Percentiles rank a stretch among this genome's conserved stretches.
Evolutionary conservation across 805 yeast genomes (phyloP).

Genomic region (Cyberlindnera americana): DNA sequence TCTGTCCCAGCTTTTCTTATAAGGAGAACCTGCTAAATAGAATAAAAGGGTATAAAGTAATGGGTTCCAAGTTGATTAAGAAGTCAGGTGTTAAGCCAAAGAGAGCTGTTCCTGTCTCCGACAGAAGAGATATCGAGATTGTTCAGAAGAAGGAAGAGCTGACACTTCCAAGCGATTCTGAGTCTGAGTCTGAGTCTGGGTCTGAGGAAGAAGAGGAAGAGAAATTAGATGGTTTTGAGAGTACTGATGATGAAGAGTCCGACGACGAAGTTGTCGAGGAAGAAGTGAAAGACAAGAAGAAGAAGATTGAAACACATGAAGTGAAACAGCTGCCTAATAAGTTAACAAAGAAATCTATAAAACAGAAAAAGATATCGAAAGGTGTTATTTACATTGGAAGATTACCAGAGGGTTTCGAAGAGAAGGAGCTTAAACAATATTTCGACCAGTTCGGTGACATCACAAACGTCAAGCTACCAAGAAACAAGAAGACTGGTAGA

Average conservation of each 20-base stretch:
- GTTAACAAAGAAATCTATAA: conserved; percentile 21
- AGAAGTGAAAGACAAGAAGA: conserved; percentile 19
- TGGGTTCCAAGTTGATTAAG: conserved; percentile 20
- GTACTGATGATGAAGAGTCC: conserved; percentile 17
- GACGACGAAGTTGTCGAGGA: conserved; percentile 25
- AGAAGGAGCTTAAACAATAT: conserved; percentile 68
- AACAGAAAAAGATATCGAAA: conserved; percentile 33
- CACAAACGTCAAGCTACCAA: conserved; percentile 70
- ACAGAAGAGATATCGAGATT: conserved; percentile 7
- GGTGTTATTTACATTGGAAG: conserved; percentile 89
- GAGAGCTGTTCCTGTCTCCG: conserved; percentile 12
- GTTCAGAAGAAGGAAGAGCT: conserved; percentile 21
- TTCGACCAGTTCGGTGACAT: conserved; percentile 90
- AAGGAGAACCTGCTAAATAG: too few relatives aligned
- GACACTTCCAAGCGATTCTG: conserved; percentile 29
- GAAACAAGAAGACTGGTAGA: conserved; percentile 87
- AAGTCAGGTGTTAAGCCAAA: conserved; percentile 22
- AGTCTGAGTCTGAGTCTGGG: conserved; percentile 21
- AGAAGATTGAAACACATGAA: conserved; percentile 26
- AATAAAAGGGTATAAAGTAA: neutral
- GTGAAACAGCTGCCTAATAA: conserved; percentile 22
- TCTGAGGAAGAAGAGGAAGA: conserved; percentile 12
- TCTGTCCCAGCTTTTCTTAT: too few relatives aligned
- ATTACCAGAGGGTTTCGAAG: conserved; percentile 90
- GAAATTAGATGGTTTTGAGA: conserved; percentile 14